Evolutionary conservation across 2,329 filamentous ascomycete genomes (phyloP), one percentile per base, ranked within the genome.

Genomic region (Fusarium luffae): DNA sequence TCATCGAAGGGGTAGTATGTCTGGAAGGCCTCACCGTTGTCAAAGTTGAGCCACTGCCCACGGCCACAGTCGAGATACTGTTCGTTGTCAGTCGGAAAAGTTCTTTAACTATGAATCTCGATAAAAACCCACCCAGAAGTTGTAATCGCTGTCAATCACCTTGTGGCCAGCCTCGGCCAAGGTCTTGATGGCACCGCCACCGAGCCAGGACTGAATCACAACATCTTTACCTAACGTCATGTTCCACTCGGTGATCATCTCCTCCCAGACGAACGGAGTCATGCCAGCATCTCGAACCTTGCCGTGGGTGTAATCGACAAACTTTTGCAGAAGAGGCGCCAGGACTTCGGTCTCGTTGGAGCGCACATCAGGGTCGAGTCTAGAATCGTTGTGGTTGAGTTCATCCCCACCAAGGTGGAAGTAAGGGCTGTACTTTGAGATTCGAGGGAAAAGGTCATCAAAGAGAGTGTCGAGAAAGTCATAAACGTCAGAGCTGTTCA

Each of bases 351-450:
- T 82, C 56, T 89, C 82, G 76, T 91, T 93, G 32, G 90, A 92
- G 8, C 84, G 79, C 40, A 97, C 89, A 2, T 88, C 91, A 7
- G 90, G 87, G 76, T 97, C 93, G 13, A 95, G 85, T 42, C 83
- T 83, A 75, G 83, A 85, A 23, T 82, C 78, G 74, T 94, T 90
- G 66, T 84, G 85, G 79, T 96, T 95, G 66, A 97, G 89, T 82
- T 97, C 94, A 75, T 97, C 94, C 57, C 94, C 94, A 46, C 94
- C 94, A 2, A 92, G 92, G 81, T 97, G 93, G 83, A 95, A 97
- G 81, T 95, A 88, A 9, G 88, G 82, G 4, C 90, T 85, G 78
- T 93, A 93, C 0, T 90, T 89, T 11, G 83, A 81, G 13, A 94
- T 79, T 28, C 93, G 86, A 16, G 93, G 93, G 55, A 97, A 82